A percentile compares a stretch with the other conserved stretches of the same genome.
Evolutionary conservation across 2,329 filamentous ascomycete species (phyloP).

Genomic region (Alternaria dauci): DNA sequence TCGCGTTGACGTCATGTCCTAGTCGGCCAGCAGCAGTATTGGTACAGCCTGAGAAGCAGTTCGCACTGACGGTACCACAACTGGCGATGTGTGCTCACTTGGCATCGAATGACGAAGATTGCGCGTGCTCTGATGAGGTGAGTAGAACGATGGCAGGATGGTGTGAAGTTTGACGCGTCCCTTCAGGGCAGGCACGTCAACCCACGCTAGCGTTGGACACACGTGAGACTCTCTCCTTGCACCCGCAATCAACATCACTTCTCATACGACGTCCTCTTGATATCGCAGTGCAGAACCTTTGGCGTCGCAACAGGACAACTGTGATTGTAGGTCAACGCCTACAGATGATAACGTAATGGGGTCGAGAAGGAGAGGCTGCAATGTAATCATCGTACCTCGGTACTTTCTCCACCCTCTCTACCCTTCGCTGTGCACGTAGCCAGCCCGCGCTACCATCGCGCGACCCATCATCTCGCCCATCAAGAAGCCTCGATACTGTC

Average conservation of each 20-base stretch:
- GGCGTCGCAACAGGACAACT: too few relatives aligned
- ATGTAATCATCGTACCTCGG: slow-evolving; percentile 6
- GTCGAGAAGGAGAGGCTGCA: neutral
- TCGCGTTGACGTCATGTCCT: neutral
- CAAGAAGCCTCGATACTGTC: neutral
- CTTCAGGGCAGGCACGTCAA: neutral
- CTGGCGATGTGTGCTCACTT: neutral
- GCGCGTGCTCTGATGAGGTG: neutral
- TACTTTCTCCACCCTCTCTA: neutral
- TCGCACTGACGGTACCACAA: neutral
- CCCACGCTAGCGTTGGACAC: neutral
- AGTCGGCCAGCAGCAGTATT: neutral
- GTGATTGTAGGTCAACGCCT: neutral
- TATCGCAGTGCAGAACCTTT: neutral
- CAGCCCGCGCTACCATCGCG: neutral
- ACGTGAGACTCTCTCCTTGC: neutral
- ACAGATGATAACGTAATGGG: neutral
- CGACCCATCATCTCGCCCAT: neutral
- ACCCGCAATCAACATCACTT: neutral
- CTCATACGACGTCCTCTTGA: too few relatives aligned
- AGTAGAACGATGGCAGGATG: neutral
- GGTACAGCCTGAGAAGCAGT: neutral
- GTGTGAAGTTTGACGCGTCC: neutral
- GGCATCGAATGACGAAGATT: neutral
- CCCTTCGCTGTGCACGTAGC: neutral